These are phyloP conservation scores for Pyricularia sp. DNA, from an alignment of 2,329 filamentous ascomycete genomes.

Conservation along the genomic window DNA sequence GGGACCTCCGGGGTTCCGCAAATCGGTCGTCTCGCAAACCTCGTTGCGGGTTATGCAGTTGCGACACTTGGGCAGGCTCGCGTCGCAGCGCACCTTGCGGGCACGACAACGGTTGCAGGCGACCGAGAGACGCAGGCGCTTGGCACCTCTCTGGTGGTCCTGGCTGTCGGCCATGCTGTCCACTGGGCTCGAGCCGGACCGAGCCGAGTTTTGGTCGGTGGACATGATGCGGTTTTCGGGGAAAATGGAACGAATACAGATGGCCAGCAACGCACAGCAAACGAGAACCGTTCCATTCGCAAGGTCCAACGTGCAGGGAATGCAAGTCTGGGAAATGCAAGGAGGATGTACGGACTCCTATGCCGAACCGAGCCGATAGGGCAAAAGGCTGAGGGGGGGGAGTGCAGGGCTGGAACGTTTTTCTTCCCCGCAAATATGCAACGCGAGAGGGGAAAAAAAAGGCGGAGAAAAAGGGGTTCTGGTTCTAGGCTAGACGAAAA, in stretches of 20 bases:
- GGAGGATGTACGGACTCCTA: background rate
- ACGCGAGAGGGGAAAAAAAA: background rate
- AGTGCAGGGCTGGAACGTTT: background rate
- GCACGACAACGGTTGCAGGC: slow-evolving; percentile 19
- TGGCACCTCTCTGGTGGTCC: slow-evolving; percentile 1
- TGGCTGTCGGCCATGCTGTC: background rate
- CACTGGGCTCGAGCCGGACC: background rate
- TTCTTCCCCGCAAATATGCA: background rate
- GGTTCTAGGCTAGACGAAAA: background rate
- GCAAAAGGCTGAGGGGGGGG: background rate
- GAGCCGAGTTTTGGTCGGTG: background rate
- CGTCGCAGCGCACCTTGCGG: slow-evolving; percentile 20
- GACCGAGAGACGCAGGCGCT: slow-evolving; percentile 14
- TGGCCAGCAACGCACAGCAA: background rate
- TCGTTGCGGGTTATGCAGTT: slow-evolving; percentile 17
- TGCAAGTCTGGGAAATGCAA: background rate
- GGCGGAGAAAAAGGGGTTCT: background rate
- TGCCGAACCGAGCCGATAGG: background rate
- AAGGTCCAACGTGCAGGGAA: background rate
- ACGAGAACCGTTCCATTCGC: background rate
- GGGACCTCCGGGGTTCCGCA: slow-evolving; percentile 12
- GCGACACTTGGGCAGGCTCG: slow-evolving; percentile 16
- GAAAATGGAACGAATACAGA: background rate
- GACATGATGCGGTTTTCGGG: background rate
- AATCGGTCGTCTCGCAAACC: slow-evolving; percentile 17